These are phyloP conservation scores for Gossypium bickii DNA, from an alignment of 345 rosid species.

Conservation along the genomic window DNA sequence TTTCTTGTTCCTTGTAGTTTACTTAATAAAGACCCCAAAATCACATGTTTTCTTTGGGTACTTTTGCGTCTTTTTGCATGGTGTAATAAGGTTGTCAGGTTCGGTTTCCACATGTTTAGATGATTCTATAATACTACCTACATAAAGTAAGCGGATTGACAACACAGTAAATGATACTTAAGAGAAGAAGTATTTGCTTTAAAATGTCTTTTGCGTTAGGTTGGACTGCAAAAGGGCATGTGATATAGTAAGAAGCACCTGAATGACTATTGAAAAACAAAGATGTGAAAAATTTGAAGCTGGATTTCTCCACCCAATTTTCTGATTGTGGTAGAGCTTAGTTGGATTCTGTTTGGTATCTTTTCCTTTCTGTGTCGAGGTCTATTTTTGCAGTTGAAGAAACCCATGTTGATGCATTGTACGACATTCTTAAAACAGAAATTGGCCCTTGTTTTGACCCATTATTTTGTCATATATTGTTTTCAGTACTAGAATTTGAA, in stretches of 20 bases:
- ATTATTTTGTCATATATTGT: background rate
- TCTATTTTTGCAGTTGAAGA: background rate
- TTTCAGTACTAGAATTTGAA: background rate
- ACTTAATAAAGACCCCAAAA: slow-evolving; percentile 3
- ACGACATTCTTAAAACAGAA: background rate
- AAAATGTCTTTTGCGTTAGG: background rate
- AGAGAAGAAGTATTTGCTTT: background rate
- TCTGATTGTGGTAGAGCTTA: background rate
- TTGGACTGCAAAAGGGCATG: background rate
- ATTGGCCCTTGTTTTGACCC: background rate
- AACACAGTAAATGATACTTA: background rate
- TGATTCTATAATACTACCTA: background rate
- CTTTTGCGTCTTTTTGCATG: background rate
- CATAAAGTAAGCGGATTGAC: background rate
- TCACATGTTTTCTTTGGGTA: background rate
- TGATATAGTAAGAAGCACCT: background rate
- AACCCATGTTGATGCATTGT: background rate
- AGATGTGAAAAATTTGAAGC: background rate
- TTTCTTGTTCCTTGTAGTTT: slow-evolving; percentile 12
- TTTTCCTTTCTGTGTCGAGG: background rate
- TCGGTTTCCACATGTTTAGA: background rate
- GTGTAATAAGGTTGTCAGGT: background rate
- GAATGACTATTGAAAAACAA: background rate
- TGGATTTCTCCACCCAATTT: background rate
- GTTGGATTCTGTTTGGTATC: slow-evolving; percentile 4